Base-by-base conservation (phyloP, 2,329 filamentous ascomycete genomes). In the Cladorrhinum sp. region DNA sequence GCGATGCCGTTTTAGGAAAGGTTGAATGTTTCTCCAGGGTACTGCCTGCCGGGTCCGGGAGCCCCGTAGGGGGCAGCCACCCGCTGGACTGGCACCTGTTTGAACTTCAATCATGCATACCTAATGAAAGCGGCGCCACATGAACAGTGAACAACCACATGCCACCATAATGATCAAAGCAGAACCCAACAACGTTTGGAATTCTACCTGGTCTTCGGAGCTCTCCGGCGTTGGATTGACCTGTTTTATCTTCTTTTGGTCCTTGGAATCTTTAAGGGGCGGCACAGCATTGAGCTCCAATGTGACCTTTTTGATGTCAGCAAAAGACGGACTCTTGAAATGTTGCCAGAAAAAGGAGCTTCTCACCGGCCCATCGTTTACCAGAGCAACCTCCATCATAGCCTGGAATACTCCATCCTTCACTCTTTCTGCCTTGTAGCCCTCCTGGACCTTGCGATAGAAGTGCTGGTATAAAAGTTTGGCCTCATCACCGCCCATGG, bases 391-490 rank as follows among this genome's bases (percentile, higher is more conserved):
- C 71, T 98, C 89, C 95, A 99, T 99, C 93, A 96, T 97, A 54
- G 95, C 95, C 72, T 96, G 93, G 74, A 99, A 99, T 27, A 93
- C 86, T n/a, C 96, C 95, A 72, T 99, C 89, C 73, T 96, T 92
- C 61, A 99, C 93, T 65, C 82, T 87, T 8, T 92, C 90, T 6
- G 83, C 75, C 4, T 79, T 74, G 73, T 98, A 96, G 2, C 86
- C 81, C 57, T 87, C 81, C 68, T 87, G 83, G 48, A 98, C 86
- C 68, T 89, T 90, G 55, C 84, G 78, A 67, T 93, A 85, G 77
- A 99, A 98, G 71, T 88, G 81, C 58, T 93, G 85, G 72, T 98
- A 99, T 6, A 98, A 80, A 63, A 83, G 83, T 68, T 86, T 90
- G 23, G 93, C 95, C 59, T 93, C 86, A 10, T 90, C 85, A 2